phyloP scores from a whole-genome alignment of 257 asterid genomes.

The Cordia subcordata region DNA sequence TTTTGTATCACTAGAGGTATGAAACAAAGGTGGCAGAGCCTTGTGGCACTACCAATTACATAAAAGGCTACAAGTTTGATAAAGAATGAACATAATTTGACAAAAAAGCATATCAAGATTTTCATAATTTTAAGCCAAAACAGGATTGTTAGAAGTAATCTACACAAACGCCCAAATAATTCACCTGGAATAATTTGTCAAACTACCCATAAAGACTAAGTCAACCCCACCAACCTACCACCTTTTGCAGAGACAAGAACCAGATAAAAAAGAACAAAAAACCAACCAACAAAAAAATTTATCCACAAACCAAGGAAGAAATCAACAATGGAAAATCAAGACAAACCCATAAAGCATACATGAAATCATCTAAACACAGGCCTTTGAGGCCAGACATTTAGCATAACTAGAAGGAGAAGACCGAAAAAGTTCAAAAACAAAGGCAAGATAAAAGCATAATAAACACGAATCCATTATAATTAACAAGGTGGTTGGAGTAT shows the following conservation, averaged over 20 bases:
- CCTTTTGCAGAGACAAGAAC: constrained; percentile 61
- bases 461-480: constrained; percentile 9
- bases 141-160: constrained; percentile 24
- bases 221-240: constrained; percentile 97
- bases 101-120: constrained; percentile 12
- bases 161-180: constrained; percentile 33
- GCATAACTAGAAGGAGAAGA: neutral
- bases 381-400: neutral
- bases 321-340: neutral
- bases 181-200: constrained; percentile 22
- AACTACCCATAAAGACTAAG: constrained; percentile 29
- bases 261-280: constrained; percentile 41
- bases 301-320: too few relatives aligned
- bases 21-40: neutral
- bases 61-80: neutral
- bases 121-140: constrained; percentile 21
- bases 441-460: constrained; percentile 1
- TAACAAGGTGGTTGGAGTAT: neutral
- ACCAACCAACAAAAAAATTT: neutral
- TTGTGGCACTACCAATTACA: neutral
- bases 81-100: too few relatives aligned
- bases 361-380: neutral
- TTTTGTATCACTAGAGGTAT: neutral
- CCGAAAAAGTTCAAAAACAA: neutral
- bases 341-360: constrained; percentile 3